phyloP scores from a whole-genome alignment of 257 asterid genomes.

The Agastache rugosa region DNA sequence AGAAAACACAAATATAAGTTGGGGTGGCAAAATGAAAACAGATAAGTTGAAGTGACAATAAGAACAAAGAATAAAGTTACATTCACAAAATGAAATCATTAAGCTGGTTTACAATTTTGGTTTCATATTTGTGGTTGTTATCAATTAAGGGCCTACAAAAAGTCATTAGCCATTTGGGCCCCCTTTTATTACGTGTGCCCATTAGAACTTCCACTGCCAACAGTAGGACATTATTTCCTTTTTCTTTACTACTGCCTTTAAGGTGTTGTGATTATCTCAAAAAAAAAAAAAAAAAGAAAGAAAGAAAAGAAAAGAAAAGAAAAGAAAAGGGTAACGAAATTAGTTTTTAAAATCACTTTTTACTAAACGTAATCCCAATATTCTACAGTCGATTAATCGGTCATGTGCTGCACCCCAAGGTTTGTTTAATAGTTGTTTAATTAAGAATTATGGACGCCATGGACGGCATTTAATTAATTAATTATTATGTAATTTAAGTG shows the following conservation, averaged over 20 bases:
- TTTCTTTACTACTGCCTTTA: too few relatives aligned
- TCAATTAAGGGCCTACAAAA: conserved; percentile 49
- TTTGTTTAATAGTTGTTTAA: conserved; percentile 11
- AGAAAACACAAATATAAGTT: too few relatives aligned
- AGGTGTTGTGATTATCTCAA: neutral
- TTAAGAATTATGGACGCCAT: neutral
- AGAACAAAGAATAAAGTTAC: neutral
- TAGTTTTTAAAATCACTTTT: neutral
- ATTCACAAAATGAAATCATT: neutral
- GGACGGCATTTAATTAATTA: conserved; percentile 7
- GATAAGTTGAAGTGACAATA: neutral
- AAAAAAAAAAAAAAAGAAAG: neutral
- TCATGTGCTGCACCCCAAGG: conserved; percentile 11
- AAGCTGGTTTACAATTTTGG: conserved; percentile 11
- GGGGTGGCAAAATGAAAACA: too few relatives aligned
- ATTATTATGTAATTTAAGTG: neutral
- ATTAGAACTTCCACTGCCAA: too few relatives aligned
- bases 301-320: neutral
- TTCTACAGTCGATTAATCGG: conserved; percentile 1
- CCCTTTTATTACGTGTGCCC: too few relatives aligned
- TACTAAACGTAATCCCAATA: conserved; percentile 6
- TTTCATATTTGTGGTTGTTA: conserved; percentile 37
- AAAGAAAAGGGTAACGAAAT: neutral
- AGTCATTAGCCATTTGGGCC: neutral
- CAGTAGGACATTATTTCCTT: too few relatives aligned